phyloP scores from a whole-genome alignment of 495 filamentous ascomycete species.

The Aspergillus diversus region DNA sequence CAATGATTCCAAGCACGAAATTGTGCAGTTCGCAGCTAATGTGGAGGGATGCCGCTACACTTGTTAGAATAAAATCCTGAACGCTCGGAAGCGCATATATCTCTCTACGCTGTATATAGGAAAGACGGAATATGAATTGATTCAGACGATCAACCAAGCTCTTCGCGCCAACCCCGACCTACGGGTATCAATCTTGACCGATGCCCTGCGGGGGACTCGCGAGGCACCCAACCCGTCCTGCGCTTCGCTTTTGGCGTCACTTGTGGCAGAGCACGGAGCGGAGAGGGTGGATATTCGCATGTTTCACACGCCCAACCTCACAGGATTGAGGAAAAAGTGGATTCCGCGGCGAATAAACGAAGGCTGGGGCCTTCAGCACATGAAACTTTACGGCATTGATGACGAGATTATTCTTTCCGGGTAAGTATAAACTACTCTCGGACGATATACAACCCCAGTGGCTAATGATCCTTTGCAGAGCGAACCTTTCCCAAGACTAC shows the following conservation, averaged over 20 bases:
- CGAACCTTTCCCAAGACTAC: constrained; percentile 92
- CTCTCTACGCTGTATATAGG: constrained; percentile 96
- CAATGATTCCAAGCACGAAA: not conserved
- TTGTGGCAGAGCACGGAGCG: constrained; percentile 80
- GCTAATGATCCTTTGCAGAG: constrained; percentile 45
- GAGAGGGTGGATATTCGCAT: constrained; percentile 91
- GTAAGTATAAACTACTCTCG: constrained; percentile 41
- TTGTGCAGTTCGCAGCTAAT: constrained; percentile 22
- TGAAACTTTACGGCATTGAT: constrained; percentile 97
- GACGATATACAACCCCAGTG: not conserved
- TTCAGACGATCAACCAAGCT: constrained; percentile 75
- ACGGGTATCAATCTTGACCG: constrained; percentile 88
- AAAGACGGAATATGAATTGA: constrained; percentile 88
- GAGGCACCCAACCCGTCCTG: constrained; percentile 87
- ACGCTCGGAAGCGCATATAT: constrained; percentile 79
- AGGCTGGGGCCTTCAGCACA: constrained; percentile 97
- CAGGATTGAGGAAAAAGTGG: constrained; percentile 78
- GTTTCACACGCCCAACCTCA: constrained; percentile 97
- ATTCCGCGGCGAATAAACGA: constrained; percentile 93
- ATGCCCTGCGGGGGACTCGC: constrained; percentile 87
- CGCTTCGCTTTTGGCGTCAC: constrained; percentile 82
- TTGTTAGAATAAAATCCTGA: constrained; percentile 73
- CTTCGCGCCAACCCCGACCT: constrained; percentile 79
- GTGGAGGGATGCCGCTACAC: not conserved
- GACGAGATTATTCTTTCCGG: constrained; percentile 96